These are phyloP conservation scores for Aureobasidium sp. DNA, from an alignment of 2,329 filamentous ascomycete genomes.

Conservation along the genomic window DNA sequence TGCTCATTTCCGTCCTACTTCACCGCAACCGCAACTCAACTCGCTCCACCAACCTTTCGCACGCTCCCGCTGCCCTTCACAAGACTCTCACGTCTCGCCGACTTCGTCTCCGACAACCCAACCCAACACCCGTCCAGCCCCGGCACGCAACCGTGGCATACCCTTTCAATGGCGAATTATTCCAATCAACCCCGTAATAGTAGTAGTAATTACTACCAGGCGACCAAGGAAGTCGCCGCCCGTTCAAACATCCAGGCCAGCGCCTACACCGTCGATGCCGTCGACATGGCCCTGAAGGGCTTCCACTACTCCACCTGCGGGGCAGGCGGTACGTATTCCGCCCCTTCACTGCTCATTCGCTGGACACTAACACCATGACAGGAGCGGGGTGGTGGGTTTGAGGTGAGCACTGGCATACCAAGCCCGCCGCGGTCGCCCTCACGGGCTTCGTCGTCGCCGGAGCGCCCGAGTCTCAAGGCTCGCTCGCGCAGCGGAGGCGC, in stretches of 20 bases:
- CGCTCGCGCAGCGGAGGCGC: constrained; percentile 64
- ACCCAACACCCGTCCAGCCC: constrained; percentile 12
- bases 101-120: constrained; percentile 1
- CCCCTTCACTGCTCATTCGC: too few relatives aligned
- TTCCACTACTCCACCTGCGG: constrained; percentile 95
- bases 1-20: background rate
- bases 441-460: constrained; percentile 33
- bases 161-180: constrained; percentile 57
- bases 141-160: constrained; percentile 38
- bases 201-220: constrained; percentile 53
- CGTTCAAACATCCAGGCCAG: constrained; percentile 76
- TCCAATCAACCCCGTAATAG: constrained; percentile 62
- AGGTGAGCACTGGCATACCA: constrained; percentile 57
- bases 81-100: background rate
- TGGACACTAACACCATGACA: constrained; percentile 23
- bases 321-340: constrained; percentile 45
- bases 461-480: constrained; percentile 20
- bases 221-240: constrained; percentile 52
- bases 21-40: background rate
- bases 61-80: background rate
- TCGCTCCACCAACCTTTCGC: background rate
- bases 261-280: constrained; percentile 74
- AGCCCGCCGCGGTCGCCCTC: constrained; percentile 72
- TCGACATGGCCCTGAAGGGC: constrained; percentile 62
- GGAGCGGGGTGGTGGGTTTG: constrained; percentile 92